Percentiles rank a stretch among this genome's conserved stretches.
Evolutionary conservation across 176 grass and related monocot species (phyloP).

Genomic region (Eragrostis nindensis): DNA sequence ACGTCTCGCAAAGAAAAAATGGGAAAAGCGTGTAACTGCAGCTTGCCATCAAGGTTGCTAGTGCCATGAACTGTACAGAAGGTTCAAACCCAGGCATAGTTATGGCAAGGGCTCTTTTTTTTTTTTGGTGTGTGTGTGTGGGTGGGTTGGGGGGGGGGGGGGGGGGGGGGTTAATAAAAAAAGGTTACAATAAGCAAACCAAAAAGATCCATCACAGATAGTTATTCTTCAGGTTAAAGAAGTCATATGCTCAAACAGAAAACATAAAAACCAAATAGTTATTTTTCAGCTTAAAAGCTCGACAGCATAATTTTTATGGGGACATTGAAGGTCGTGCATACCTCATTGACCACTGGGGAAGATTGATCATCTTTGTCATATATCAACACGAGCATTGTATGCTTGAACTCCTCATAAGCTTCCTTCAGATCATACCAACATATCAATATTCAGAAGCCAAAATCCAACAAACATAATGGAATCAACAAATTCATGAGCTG

Average conservation of each 20-base stretch:
- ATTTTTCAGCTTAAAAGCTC: conserved; percentile 14
- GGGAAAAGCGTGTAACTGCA: not conserved
- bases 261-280: conserved; percentile 8
- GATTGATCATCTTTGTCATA: conserved; percentile 89
- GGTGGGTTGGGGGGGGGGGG: too few relatives aligned
- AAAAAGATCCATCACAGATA: not conserved
- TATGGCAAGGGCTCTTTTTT: too few relatives aligned
- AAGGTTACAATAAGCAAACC: not conserved
- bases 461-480: not conserved
- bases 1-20: not conserved
- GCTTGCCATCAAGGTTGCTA: not conserved
- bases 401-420: conserved; percentile 99
- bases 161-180: too few relatives aligned
- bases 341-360: conserved; percentile 85
- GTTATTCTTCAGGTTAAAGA: not conserved
- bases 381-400: conserved; percentile 91
- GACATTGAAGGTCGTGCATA: conserved; percentile 36
- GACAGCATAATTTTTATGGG: not conserved
- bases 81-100: not conserved
- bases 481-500: not conserved
- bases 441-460: conserved; percentile 35
- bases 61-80: not conserved
- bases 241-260: conserved; percentile 10
- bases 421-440: conserved; percentile 65
- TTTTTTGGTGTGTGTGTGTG: too few relatives aligned